Conservation (phyloP, 257 asterid genomes). For the Rhazya stricta region DNA sequence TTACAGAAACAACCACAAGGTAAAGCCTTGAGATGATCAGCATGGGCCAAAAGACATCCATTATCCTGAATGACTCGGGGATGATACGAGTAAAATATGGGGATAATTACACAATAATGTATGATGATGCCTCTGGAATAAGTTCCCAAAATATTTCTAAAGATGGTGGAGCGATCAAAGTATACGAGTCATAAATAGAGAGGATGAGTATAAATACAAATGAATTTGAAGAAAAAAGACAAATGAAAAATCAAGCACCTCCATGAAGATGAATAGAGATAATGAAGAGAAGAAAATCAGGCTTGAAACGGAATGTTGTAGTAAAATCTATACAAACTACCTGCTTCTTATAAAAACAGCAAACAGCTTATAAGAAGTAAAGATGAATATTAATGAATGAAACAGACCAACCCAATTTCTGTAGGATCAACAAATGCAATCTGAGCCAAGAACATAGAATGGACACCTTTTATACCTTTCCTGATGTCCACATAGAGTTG, state of each 20-base stretch:
- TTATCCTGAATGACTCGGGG: not conserved
- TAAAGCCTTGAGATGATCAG: constrained; percentile 9
- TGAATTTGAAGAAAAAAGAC: not conserved
- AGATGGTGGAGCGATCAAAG: not conserved
- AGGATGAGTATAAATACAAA: not conserved
- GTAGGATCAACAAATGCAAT: not conserved
- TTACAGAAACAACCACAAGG: not conserved
- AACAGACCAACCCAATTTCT: too few relatives aligned
- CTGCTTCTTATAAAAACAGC: not conserved
- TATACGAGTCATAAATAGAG: not conserved
- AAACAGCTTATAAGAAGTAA: not conserved
- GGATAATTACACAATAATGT: not conserved
- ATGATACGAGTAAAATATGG: not conserved
- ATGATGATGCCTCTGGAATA: not conserved
- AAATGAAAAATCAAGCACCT: not conserved
- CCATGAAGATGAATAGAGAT: not conserved
- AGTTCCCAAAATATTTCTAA: not conserved
- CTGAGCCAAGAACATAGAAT: not conserved
- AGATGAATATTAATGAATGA: not conserved
- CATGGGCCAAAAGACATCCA: not conserved
- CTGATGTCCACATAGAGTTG: too few relatives aligned
- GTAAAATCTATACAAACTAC: not conserved
- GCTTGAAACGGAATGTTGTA: too few relatives aligned
- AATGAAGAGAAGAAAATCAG: not conserved
- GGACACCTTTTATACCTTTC: too few relatives aligned